Conservation (phyloP, 345 rosid species). For the Geranium brycei region DNA sequence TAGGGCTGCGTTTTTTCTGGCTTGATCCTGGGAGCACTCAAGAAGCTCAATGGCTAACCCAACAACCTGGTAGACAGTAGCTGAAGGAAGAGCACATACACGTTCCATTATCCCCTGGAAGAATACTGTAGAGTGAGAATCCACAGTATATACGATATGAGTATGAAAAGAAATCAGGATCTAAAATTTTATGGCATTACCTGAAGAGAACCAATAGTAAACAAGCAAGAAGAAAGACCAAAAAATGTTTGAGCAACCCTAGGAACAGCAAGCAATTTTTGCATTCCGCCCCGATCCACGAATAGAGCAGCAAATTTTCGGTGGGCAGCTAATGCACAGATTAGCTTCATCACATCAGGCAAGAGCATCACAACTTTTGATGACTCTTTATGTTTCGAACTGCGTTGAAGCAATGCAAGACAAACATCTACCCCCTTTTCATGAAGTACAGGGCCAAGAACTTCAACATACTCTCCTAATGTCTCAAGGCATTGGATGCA, state of each 20-base stretch:
- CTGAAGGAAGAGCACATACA: conserved; percentile 86
- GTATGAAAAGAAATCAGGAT: conserved; percentile 1
- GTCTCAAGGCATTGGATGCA: conserved; percentile 89
- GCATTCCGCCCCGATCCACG: conserved; percentile 95
- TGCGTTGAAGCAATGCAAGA: conserved; percentile 57
- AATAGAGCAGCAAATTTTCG: conserved; percentile 94
- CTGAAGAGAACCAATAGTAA: conserved; percentile 89
- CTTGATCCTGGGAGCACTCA: conserved; percentile 74
- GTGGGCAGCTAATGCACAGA: conserved; percentile 95
- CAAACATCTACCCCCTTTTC: conserved; percentile 98
- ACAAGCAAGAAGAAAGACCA: conserved; percentile 91
- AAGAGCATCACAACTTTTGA: conserved; percentile 34
- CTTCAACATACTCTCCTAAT: conserved; percentile 94
- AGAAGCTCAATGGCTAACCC: conserved; percentile 82
- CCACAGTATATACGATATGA: conserved; percentile 3
- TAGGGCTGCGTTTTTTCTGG: conserved; percentile 82
- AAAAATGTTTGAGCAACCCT: conserved; percentile 55
- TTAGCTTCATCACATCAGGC: conserved; percentile 96
- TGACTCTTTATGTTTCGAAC: conserved; percentile 36
- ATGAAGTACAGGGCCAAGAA: conserved; percentile 89
- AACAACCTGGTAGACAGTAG: conserved; percentile 67
- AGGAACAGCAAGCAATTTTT: conserved; percentile 80
- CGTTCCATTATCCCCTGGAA: conserved; percentile 96
- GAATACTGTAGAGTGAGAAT: conserved; percentile 7
- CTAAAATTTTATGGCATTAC: conserved; percentile 21